Base-by-base conservation (phyloP, 805 yeast species). In the Saccharomycopsis lassenensis region DNA sequence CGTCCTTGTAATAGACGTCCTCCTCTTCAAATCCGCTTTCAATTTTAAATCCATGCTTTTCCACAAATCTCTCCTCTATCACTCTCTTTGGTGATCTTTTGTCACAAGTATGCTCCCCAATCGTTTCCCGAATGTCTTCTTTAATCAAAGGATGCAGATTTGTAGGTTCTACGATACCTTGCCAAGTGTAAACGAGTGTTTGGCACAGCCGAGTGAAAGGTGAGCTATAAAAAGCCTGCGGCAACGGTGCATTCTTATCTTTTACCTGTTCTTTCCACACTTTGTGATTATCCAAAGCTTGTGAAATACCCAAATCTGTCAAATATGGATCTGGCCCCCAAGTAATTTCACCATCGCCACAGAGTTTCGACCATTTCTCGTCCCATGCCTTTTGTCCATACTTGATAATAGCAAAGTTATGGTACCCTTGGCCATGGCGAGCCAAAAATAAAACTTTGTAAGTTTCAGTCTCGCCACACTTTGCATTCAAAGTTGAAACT, bases 371-470 rank as follows among this genome's bases (percentile, higher is more conserved):
- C 75, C 76, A 75, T 40, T 74, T 63, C 0, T 49, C 46, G 46
- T 71, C 55, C 86, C 84, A 77, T n/a, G 55, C 69, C 2, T 63
- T 62, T 14, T 60, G 37, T 7, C 83, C 83, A 46, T 73, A 74
- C 40, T 68, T 63, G 16, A 55, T 57, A 11, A 74, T 71, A 2
- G 71, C 66, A 30, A 61, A 59, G 46, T 77, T 77, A 44, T 77
- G 86, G 49, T 56, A 69, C 0, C 84, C 85, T 52, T 77, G 81
- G 4, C 84, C 85, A 47, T 77, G 85, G 50, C 85, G 62, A 7
- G 78, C 77, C 36, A 71, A 59, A 32, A 71, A 64, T 3, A 74
- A 40, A 31, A 74, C 47, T 46, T 73, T 74, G 52, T 67, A 70
- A 5, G 41, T 37, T n/a, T 47, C 58, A 36, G 57, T 49, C 1